A percentile compares a stretch with the other conserved stretches of the same genome.
Conservation (phyloP, 257 asterid species). For the Solanum sparsipilum region DNA sequence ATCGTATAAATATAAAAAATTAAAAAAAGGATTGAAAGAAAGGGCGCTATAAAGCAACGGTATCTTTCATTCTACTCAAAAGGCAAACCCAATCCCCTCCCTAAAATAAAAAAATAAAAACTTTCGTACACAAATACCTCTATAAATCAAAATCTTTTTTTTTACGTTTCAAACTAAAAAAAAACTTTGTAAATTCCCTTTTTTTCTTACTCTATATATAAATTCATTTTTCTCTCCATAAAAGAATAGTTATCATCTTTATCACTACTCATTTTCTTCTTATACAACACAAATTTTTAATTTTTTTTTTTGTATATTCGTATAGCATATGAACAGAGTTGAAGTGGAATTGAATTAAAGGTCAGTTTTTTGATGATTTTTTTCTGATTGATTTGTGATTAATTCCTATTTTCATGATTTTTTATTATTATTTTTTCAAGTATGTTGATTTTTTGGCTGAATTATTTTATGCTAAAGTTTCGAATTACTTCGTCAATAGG, state of each 20-base stretch:
- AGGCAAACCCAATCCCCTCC: slow-evolving; percentile 11
- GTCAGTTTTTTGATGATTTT: background rate
- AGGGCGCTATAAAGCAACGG: slow-evolving; percentile 20
- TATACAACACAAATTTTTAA: background rate
- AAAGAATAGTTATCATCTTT: background rate
- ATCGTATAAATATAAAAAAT: background rate
- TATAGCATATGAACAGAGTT: background rate
- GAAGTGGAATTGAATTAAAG: background rate
- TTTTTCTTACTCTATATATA: background rate
- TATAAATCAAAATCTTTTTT: background rate
- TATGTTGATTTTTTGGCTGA: background rate
- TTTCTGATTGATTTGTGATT: background rate
- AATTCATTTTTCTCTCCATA: background rate
- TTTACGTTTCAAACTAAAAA: background rate
- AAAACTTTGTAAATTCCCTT: background rate
- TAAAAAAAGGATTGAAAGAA: background rate
- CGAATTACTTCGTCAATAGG: background rate
- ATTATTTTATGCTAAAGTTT: slow-evolving; percentile 10
- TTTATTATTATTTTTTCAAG: background rate
- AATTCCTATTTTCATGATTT: background rate
- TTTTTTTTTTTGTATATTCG: background rate
- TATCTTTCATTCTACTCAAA: slow-evolving; percentile 27
- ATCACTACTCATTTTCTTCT: background rate
- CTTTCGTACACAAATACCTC: slow-evolving; percentile 15
- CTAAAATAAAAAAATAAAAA: background rate